Base-by-base conservation (phyloP, 2,329 filamentous ascomycete genomes). In the Plectosphaerella sp. region DNA sequence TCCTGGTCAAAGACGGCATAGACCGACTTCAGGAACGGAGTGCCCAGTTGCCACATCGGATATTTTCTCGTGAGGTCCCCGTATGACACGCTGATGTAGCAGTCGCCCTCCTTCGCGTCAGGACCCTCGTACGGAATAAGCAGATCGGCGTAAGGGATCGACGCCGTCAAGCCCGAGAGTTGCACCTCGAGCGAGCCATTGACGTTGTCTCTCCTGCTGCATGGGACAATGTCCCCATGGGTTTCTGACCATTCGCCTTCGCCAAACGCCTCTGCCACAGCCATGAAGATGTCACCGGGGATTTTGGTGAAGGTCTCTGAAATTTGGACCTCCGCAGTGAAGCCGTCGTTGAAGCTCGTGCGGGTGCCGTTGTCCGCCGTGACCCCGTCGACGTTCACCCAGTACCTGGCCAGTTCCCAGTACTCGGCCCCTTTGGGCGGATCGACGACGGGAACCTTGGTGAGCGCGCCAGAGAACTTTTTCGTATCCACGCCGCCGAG, bases 401-500 rank as follows among this genome's bases (percentile, higher is more conserved):
- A 43, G 16, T 43, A 43, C 16, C 6, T 20, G 16, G 3, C 12
- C 16, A 2, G 3, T 16, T 43, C 41, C 41, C 41, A 43, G 5
- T 5, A 2, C 3, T 20, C 16, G 41, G 16, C 41, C 2, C 11
- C 16, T 7, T 67, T 55, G 6, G 62, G 67, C 4, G 67, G 60
- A 15, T 74, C 72, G 54, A 84, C 71, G 55, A 86, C 79, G 43
- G 82, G 80, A 1, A 83, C 68, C 48, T 77, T 81, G 56, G 75
- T 65, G 3, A 87, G 74, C 4, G 64, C 61, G 16, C 82, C 83
- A 2, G 68, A 67, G 59, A 74, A 84, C 61, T 83, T 84, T 50
- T 68, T 74, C 4, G 70, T 77, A 58, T 84, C 78, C 47, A 84
- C 72, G 16, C 82, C 81, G 18, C 81, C 81, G 47, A 83, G 84